Evolutionary conservation across 2,329 filamentous ascomycete genomes (phyloP), one percentile per base, ranked within the genome.

Genomic region (Didymella exigua): DNA sequence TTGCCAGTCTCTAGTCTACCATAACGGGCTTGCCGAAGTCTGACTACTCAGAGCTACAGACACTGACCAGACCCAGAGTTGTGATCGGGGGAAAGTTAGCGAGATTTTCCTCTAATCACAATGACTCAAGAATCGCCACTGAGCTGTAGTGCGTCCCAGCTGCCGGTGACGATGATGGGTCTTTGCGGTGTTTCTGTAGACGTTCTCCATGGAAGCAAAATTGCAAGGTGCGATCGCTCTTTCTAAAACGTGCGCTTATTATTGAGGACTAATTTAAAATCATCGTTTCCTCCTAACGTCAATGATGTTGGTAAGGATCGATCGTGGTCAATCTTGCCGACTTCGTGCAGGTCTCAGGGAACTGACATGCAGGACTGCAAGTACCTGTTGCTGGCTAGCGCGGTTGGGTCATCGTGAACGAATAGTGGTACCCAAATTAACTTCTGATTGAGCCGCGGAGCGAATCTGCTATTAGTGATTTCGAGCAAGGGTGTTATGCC

Each of bases 311-410:
- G 34, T 47, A 50, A 18, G 27, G 46, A 27, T 50, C 26, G 52
- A 31, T 43, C 21, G 41, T 59, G 54, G 49, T 46, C 49, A 59
- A 54, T 54, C 61, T 54, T 63, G 56, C 55, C 56, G 63, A 58
- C 49, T 45, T 54, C 27, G 55, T 48, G 48, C 47, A 56, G 51
- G 45, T 60, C 51, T 61, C 45, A 58, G 55, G 57, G 57, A 61
- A 58, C 52, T 62, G 59, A 61, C 56, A 59, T 65, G 52, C 43
- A 50, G 29, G 10, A 41, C 64, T 67, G 68, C 64, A 67, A 58
- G 47, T 61, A 65, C 57, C 66, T 68, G 64, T 58, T 52, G 51
- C 47, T 40, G 36, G 33, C 46, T 46, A 42, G 41, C 11, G 13
- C 18, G 29, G 26, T 42, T 41, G 33, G 27, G 33, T 42, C 46